Evolutionary conservation across 805 yeast genomes (phyloP).

Genomic region (Monosporozyma siamensis): DNA sequence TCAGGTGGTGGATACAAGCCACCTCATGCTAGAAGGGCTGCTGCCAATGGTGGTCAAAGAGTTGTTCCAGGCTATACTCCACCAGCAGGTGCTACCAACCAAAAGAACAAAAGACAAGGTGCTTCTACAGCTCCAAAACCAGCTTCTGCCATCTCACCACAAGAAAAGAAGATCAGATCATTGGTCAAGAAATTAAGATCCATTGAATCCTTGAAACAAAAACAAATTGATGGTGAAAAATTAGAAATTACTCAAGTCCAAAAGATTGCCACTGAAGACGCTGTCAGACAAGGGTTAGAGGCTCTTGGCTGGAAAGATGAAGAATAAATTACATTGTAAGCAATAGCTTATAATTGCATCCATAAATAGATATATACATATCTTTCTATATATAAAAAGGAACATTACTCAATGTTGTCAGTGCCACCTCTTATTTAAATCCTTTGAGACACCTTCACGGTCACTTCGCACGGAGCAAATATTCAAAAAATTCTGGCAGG

Average conservation of each 20-base stretch:
- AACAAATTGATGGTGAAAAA: conserved; percentile 73
- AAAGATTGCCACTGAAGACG: conserved; percentile 80
- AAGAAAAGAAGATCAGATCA: conserved; percentile 87
- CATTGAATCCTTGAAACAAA: conserved; percentile 80
- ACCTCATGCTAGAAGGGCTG: conserved; percentile 78
- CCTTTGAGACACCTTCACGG: too few relatives aligned
- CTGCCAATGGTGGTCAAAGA: conserved; percentile 24
- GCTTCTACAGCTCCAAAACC: background rate
- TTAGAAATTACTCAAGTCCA: conserved; percentile 88
- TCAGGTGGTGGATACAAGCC: conserved; percentile 92
- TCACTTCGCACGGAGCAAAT: too few relatives aligned
- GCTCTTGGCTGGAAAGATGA: conserved; percentile 60
- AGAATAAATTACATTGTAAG: background rate
- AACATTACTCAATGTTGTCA: too few relatives aligned
- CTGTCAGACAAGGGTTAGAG: conserved; percentile 64
- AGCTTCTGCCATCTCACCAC: conserved; percentile 38
- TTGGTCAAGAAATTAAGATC: conserved; percentile 89
- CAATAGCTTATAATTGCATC: background rate
- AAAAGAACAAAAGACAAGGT: conserved; percentile 51
- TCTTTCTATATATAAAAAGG: background rate
- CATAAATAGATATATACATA: background rate
- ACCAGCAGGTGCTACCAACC: conserved; percentile 50
- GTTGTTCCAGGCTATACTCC: conserved; percentile 44
- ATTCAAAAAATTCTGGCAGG: too few relatives aligned
- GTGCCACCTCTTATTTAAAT: too few relatives aligned